Percentiles rank a stretch among this genome's conserved stretches.
Conservation (phyloP, 1,139 yeast genomes). For the Geotrichum phurueaensis region DNA sequence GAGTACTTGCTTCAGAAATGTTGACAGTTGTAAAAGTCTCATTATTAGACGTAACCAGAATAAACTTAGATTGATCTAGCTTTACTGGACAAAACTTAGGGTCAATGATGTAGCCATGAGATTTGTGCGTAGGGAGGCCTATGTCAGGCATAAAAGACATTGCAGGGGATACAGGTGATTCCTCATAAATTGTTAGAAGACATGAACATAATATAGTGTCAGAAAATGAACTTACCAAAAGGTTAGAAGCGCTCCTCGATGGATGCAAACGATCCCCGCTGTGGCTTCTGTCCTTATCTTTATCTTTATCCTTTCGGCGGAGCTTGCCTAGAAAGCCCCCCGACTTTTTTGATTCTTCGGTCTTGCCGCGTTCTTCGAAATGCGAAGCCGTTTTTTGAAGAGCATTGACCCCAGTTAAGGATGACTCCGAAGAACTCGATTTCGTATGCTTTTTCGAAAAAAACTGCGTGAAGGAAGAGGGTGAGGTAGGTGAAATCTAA, state of each 20-base stretch:
- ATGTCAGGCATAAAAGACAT: slow-evolving; percentile 1
- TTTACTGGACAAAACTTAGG: slow-evolving; percentile 9
- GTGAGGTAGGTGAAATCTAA: slow-evolving; percentile 38
- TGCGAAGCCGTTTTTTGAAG: slow-evolving; percentile 8
- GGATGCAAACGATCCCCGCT: slow-evolving; percentile 10
- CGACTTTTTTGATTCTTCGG: slow-evolving; percentile 13
- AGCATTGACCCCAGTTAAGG: slow-evolving; percentile 21
- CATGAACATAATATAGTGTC: neutral
- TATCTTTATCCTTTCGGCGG: slow-evolving; percentile 17
- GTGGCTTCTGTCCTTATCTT: slow-evolving; percentile 4
- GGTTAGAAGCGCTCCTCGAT: slow-evolving; percentile 15
- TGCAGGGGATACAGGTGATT: slow-evolving; percentile 16
- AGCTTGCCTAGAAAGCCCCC: slow-evolving; percentile 17
- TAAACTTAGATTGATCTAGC: slow-evolving; percentile 28
- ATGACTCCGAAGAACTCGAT: slow-evolving; percentile 52
- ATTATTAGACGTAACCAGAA: slow-evolving; percentile 60
- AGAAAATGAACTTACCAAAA: slow-evolving; percentile 8
- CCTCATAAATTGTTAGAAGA: slow-evolving; percentile 5
- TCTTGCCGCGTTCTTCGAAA: slow-evolving; percentile 5
- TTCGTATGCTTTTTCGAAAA: slow-evolving; percentile 57
- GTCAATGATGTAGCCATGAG: slow-evolving; percentile 1
- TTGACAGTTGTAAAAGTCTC: slow-evolving; percentile 46
- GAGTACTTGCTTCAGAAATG: slow-evolving; percentile 32
- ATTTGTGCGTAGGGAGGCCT: neutral
- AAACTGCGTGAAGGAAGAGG: slow-evolving; percentile 41